Conservation (phyloP, 108 stramenopile species). For the Schizochytrium sp. region DNA sequence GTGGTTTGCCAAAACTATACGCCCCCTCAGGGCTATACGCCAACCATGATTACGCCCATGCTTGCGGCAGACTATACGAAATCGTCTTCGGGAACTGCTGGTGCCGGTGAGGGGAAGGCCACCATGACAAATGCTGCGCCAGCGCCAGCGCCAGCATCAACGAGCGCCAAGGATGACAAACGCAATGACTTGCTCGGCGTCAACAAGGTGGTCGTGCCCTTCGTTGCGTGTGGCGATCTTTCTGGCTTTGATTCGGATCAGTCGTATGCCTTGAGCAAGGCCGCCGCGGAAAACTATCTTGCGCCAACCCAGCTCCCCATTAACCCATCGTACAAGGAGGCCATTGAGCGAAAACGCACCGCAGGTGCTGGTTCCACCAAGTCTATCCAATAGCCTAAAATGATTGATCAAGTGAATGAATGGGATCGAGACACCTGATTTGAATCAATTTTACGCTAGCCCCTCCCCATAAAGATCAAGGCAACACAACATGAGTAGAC, state of each 20-base stretch:
- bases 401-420: no score
- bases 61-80: not conserved
- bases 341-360: not conserved
- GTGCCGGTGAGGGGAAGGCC: not conserved
- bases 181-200: not conserved
- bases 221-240: constrained; percentile 36
- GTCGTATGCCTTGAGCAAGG: not conserved
- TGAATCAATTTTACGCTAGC: no score
- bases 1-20: constrained; percentile 74
- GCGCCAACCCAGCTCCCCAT: constrained; percentile 8
- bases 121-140: not conserved
- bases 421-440: no score
- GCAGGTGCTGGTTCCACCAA: not conserved
- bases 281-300: not conserved
- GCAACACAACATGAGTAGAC: no score
- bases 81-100: not conserved
- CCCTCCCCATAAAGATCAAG: no score
- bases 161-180: not conserved
- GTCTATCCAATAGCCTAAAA: not conserved
- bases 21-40: constrained; percentile 1
- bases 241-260: constrained; percentile 21
- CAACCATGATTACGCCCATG: constrained; percentile 18
- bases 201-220: constrained; percentile 17
- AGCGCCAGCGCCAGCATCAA: not conserved
- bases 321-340: not conserved